These are phyloP conservation scores for Onygena corvina DNA, from an alignment of 2,329 filamentous ascomycete species.

Conservation along the genomic window DNA sequence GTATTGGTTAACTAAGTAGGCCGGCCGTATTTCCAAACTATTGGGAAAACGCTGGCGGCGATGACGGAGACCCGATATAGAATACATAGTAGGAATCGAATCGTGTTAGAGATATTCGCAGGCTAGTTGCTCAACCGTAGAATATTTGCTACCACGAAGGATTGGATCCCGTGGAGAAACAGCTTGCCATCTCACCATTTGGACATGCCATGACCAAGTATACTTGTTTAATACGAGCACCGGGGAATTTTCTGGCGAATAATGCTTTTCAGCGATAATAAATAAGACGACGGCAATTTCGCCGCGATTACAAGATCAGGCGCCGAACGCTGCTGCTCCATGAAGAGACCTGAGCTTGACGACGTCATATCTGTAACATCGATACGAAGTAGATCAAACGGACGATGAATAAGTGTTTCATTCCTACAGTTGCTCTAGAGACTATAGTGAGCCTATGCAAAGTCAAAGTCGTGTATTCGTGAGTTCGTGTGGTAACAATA, in stretches of 20 bases:
- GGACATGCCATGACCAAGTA: too few species aligned
- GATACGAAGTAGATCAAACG: too few species aligned
- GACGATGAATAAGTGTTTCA: too few species aligned
- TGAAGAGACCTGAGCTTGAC: not conserved
- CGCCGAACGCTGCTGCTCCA: conserved; percentile 1
- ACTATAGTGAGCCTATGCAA: too few species aligned
- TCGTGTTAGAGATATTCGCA: not conserved
- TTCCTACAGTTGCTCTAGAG: too few species aligned
- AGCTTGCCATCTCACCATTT: too few species aligned
- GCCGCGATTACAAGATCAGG: not conserved
- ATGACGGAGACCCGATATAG: conserved; percentile 8
- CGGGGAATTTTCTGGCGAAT: not conserved
- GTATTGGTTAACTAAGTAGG: not conserved
- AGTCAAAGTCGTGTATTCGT: too few species aligned
- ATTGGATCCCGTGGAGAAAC: too few species aligned
- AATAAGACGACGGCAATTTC: not conserved
- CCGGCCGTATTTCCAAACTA: not conserved
- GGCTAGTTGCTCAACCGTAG: not conserved
- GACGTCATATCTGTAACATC: not conserved
- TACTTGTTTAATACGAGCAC: not conserved
- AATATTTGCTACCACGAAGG: not conserved
- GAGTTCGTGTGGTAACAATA: too few species aligned
- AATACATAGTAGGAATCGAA: conserved; percentile 3
- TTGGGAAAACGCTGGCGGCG: not conserved
- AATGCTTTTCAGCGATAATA: not conserved